These are phyloP conservation scores for Epithemia pelagica DNA, from an alignment of 108 stramenopile genomes.

Conservation along the genomic window DNA sequence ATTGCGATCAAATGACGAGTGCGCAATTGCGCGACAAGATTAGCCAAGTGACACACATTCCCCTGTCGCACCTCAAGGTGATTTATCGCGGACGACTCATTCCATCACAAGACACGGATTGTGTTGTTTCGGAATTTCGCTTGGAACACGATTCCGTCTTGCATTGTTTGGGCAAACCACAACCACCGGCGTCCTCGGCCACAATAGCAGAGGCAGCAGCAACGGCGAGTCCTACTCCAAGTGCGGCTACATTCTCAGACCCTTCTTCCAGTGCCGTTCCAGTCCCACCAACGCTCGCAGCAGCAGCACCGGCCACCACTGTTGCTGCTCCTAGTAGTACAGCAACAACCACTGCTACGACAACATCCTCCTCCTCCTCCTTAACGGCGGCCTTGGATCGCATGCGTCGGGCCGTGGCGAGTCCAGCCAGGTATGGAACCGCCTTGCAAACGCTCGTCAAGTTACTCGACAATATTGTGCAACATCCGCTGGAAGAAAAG, in stretches of 20 bases:
- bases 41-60: conserved; percentile 59
- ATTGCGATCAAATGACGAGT: conserved; percentile 14
- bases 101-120: conserved; percentile 31
- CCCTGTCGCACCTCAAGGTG: conserved; percentile 43
- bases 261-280: conserved; percentile 11
- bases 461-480: conserved; percentile 58
- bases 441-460: conserved; percentile 61
- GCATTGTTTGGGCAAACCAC: conserved; percentile 83
- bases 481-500: conserved; percentile 81
- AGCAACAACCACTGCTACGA: not conserved
- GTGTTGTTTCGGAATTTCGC: conserved; percentile 56
- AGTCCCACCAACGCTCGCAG: not conserved
- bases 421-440: conserved; percentile 30
- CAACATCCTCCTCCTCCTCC: not conserved
- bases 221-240: conserved; percentile 5
- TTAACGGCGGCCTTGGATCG: conserved; percentile 35
- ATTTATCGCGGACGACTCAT: conserved; percentile 81
- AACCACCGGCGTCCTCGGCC: conserved; percentile 4
- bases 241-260: conserved; percentile 5
- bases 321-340: conserved; percentile 3
- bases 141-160: conserved; percentile 72
- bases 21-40: conserved; percentile 37
- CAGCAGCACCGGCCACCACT: conserved; percentile 14
- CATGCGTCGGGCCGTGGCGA: conserved; percentile 33
- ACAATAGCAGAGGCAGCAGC: conserved; percentile 12